Percentiles rank a stretch among this genome's conserved stretches.
Evolutionary conservation across 371 early-diverging fungal genomes (phyloP).

Genomic region (Syncephalastrum racemosum): DNA sequence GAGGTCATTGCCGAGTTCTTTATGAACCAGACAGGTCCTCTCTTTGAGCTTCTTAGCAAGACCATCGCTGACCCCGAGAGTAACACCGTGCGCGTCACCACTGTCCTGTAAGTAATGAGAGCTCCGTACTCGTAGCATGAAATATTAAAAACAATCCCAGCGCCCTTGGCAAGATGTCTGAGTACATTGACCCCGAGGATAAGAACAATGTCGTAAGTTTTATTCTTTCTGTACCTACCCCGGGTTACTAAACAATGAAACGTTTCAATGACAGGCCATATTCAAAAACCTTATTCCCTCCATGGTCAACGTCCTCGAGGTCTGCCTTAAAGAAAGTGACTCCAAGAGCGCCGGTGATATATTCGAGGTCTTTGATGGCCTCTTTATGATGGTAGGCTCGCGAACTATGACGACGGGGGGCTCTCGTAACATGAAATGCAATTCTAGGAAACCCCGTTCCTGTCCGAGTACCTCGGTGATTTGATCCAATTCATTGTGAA

Average conservation of each 20-base stretch:
- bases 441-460: slow-evolving; percentile 68
- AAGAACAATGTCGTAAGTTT: slow-evolving; percentile 59
- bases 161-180: slow-evolving; percentile 83
- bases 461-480: slow-evolving; percentile 70
- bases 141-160: slow-evolving; percentile 10
- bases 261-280: background rate
- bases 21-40: slow-evolving; percentile 57
- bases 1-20: slow-evolving; percentile 77
- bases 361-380: slow-evolving; percentile 82
- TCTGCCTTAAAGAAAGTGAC: slow-evolving; percentile 67
- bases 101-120: slow-evolving; percentile 54
- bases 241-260: background rate
- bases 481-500: slow-evolving; percentile 75
- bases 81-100: slow-evolving; percentile 71
- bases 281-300: slow-evolving; percentile 61
- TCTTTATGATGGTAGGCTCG: slow-evolving; percentile 60
- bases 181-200: slow-evolving; percentile 73
- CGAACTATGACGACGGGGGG: background rate
- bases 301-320: slow-evolving; percentile 83
- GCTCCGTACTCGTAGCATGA: background rate
- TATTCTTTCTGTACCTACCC: background rate
- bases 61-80: slow-evolving; percentile 81
- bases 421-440: background rate
- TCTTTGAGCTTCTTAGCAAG: slow-evolving; percentile 70
- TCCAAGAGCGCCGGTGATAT: slow-evolving; percentile 74